These are phyloP conservation scores for Thyridium curvatum DNA, from an alignment of 2,329 filamentous ascomycete genomes.

Conservation along the genomic window DNA sequence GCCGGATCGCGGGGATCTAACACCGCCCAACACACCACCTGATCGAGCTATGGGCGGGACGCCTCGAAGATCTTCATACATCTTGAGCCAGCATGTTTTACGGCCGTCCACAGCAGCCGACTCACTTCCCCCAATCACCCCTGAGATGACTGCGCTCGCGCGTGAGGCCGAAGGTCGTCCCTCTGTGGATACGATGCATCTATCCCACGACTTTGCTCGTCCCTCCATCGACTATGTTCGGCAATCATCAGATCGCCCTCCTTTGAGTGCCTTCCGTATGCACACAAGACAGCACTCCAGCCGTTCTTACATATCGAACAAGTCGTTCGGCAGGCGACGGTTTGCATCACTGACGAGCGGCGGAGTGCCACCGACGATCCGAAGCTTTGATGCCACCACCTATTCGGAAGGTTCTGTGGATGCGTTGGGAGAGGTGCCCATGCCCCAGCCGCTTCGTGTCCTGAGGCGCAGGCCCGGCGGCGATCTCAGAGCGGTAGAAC, in stretches of 20 bases:
- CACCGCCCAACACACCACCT: constrained; percentile 57
- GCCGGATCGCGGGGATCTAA: constrained; percentile 43
- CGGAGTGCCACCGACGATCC: constrained; percentile 41
- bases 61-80: constrained; percentile 48
- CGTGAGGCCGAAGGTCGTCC: constrained; percentile 12
- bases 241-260: constrained; percentile 22
- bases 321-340: constrained; percentile 46
- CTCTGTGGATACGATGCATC: constrained; percentile 21
- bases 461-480: constrained; percentile 70
- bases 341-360: constrained; percentile 57
- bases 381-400: constrained; percentile 57
- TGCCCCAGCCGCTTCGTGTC: constrained; percentile 51
- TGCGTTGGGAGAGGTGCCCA: constrained; percentile 35
- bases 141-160: constrained; percentile 36
- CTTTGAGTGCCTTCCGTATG: constrained; percentile 23
- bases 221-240: constrained; percentile 16
- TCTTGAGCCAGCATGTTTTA: constrained; percentile 41
- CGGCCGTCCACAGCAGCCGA: constrained; percentile 27
- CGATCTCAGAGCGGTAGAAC: constrained; percentile 62
- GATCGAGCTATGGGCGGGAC: constrained; percentile 31
- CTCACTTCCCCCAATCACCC: constrained; percentile 39
- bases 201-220: constrained; percentile 9
- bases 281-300: constrained; percentile 42
- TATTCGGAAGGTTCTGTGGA: constrained; percentile 45
- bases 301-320: constrained; percentile 40